Percentiles rank a stretch among this genome's conserved stretches.
Evolutionary conservation across 345 rosid species (phyloP).

Genomic region (Eutrema heterophyllum): DNA sequence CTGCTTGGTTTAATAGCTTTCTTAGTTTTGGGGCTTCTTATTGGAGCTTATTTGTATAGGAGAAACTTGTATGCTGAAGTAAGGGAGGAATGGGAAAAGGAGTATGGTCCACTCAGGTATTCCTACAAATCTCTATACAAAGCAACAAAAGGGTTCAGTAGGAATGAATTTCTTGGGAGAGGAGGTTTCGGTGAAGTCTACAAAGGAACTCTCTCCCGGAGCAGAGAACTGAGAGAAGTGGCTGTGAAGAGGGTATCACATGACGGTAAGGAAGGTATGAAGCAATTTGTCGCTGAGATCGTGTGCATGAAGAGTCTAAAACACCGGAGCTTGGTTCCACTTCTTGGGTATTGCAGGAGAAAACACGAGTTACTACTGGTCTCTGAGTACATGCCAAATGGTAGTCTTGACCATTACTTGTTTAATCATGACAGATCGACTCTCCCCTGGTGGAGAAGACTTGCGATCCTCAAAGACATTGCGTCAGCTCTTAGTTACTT

Average conservation of each 20-base stretch:
- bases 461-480: slow-evolving; percentile 35
- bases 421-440: slow-evolving; percentile 2
- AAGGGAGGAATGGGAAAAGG: slow-evolving; percentile 62
- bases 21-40: slow-evolving; percentile 8
- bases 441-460: slow-evolving; percentile 43
- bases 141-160: slow-evolving; percentile 60
- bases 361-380: slow-evolving; percentile 46
- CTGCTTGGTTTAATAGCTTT: slow-evolving; percentile 25
- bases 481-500: slow-evolving; percentile 44
- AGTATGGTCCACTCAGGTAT: slow-evolving; percentile 47
- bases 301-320: slow-evolving; percentile 41
- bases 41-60: slow-evolving; percentile 26
- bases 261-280: slow-evolving; percentile 45
- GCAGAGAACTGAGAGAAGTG: slow-evolving; percentile 28
- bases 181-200: slow-evolving; percentile 71
- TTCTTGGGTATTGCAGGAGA: slow-evolving; percentile 53
- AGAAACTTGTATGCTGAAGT: slow-evolving; percentile 47
- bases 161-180: slow-evolving; percentile 40
- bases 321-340: slow-evolving; percentile 50
- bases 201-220: slow-evolving; percentile 42
- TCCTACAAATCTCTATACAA: slow-evolving; percentile 49
- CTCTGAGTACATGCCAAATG: slow-evolving; percentile 56
- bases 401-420: slow-evolving; percentile 48
- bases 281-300: slow-evolving; percentile 47
- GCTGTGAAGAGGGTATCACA: slow-evolving; percentile 59